Base-by-base conservation (phyloP, 441 rosid genomes). In the Mallotus repandus region DNA sequence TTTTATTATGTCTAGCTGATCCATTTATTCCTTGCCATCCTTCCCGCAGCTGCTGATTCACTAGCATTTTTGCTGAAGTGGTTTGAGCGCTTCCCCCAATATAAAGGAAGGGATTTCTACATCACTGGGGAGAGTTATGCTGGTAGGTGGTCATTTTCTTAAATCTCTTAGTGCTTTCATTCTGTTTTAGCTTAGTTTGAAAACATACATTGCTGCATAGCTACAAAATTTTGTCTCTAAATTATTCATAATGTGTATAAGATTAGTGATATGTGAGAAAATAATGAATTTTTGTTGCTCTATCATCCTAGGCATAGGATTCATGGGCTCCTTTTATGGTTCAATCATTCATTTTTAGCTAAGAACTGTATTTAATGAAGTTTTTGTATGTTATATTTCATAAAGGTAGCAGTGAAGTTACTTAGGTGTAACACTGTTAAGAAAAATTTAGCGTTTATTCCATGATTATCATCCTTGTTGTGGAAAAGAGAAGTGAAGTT, bases 61-160 rank as follows among this genome's bases (percentile, higher is more conserved):
- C 84, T 95, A 32, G 66, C 49, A 4, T 95, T 95, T 88, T 80
- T 95, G 74, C 76, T 95, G 53, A 87, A 86, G 73, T 95, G 99
- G 99, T 85, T 92, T 75, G 92, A 95, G 80, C 92, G 94, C 60
- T 95, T 88, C 76, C 98, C 98, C 25, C 93, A 91, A 74, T 95
- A 85, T 76, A 88, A 88, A 74, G 94, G 86, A 78, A 87, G 94
- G 72, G 97, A 95, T 22, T 92, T 95, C 73, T 95, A 89, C 69
- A 84, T 95, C 55, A 76, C 85, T 2, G 98, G 98, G 69, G 98
- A 95, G 84, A 95, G 99, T 81, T 95, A 95, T 81, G 99, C 80
- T 71, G 98, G 99, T 92, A 84, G 29, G 35, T 5, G n/a, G 19
- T 63, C 4, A 18, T 43, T 56, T 21, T 61, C 38, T 35, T 68